Base-by-base conservation (phyloP, 371 early-diverging fungal species). In the Apophysomyces elegans region DNA sequence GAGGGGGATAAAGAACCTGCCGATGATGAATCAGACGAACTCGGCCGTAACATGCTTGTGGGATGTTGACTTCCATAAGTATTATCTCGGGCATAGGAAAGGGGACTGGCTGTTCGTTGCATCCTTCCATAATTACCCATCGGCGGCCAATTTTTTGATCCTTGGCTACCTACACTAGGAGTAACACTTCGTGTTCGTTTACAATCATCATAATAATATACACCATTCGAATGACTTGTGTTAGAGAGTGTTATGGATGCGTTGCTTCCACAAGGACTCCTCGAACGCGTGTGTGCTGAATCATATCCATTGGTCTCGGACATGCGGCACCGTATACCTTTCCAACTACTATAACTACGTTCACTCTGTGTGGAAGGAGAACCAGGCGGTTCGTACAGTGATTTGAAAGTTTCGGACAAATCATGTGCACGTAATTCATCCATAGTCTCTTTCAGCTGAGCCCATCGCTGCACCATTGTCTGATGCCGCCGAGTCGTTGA, bases 381-480 rank as follows among this genome's bases (percentile, higher is more conserved):
- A 68, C 7, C 62, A 7, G 74, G 70, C 9, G 70, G 67, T 13
- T 69, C 63, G 38, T 37, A 56, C 12, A 78, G 26, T 9, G 69
- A 8, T 38, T 65, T 72, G 1, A 65, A 80, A 13, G 80, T 79
- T 38, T 76, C 75, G 13, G 85, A 78, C n/a, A 88, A 63, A 58
- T 88, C 86, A 37, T 71, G 79, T 32, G 76, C 70, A 11, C 79
- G 70, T 11, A 88, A 67, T 6, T 84, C 82, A 37, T 85, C 84
- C 72, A 88, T 78, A 11, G 78, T 80, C 9, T 69, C 67, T 39
- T 84, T 81, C 18, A 88, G 78, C 21, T 73, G 71, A 38, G 74
- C 73, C 88, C 88, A 88, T 41, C 79, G 73, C 9, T 79, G 62
- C 37, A 83, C 57, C 85, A 86, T 85, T 8, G 75, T 59, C 58